Conservation (phyloP, 1,284 basidiomycete genomes). For the Ceratobasidium sp. region DNA sequence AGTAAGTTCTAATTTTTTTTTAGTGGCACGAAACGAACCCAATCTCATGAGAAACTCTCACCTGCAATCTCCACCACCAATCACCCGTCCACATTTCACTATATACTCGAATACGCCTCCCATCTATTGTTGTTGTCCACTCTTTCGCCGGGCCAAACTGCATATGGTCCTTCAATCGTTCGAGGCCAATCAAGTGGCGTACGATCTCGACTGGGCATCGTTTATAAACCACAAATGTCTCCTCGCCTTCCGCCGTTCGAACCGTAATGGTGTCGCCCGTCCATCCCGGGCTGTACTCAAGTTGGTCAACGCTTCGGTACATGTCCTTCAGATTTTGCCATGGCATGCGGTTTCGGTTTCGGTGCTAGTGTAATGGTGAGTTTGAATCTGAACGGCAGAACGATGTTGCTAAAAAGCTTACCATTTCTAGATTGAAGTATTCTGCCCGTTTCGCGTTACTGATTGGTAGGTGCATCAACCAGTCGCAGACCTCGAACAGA, state of each 20-base stretch:
- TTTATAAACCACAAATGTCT: conserved; percentile 55
- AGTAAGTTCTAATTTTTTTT: conserved; percentile 17
- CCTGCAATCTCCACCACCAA: conserved; percentile 46
- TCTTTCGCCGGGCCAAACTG: conserved; percentile 13
- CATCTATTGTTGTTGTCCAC: conserved; percentile 4
- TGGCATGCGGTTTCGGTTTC: conserved; percentile 39
- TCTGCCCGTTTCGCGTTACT: conserved; percentile 26
- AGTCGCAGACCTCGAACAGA: background rate
- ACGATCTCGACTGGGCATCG: conserved; percentile 57
- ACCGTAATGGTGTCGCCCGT: conserved; percentile 50
- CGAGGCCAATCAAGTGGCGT: conserved; percentile 49
- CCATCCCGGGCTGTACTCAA: conserved; percentile 52
- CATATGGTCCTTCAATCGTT: conserved; percentile 24
- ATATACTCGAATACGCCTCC: conserved; percentile 7
- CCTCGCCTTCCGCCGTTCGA: conserved; percentile 50
- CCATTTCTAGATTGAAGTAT: conserved; percentile 32
- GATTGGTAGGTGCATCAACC: background rate
- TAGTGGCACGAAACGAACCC: too few relatives aligned
- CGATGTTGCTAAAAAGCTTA: conserved; percentile 21
- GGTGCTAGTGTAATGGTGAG: background rate
- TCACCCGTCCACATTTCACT: conserved; percentile 42
- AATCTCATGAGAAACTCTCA: background rate
- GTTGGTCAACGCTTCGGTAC: conserved; percentile 49
- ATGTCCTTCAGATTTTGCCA: conserved; percentile 50
- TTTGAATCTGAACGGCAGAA: background rate